phyloP scores from a whole-genome alignment of 768 basidiomycete genomes.

The Mycena alexandri region DNA sequence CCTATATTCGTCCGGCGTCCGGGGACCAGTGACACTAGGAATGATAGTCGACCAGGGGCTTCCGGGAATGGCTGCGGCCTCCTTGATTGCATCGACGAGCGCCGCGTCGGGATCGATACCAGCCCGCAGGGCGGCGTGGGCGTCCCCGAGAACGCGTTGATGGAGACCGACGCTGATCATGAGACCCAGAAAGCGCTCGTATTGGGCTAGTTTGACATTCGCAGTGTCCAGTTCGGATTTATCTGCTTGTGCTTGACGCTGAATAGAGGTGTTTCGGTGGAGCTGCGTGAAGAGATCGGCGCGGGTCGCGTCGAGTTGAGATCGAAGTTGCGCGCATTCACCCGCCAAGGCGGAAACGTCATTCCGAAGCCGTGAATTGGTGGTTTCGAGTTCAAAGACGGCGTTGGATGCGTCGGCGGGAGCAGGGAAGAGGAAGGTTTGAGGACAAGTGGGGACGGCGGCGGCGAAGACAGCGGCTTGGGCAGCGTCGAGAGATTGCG shows the following conservation, averaged over 20 bases:
- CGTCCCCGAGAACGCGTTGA: conserved; percentile 49
- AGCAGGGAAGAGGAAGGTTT: conserved; percentile 43
- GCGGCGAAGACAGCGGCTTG: conserved; percentile 32
- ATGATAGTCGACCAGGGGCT: conserved; percentile 60
- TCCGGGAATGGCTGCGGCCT: conserved; percentile 52
- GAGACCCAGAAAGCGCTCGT: conserved; percentile 39
- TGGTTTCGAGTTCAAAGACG: conserved; percentile 41
- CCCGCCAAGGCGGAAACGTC: conserved; percentile 25
- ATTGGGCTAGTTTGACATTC: conserved; percentile 38
- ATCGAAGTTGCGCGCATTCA: conserved; percentile 26
- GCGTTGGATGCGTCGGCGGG: conserved; percentile 37
- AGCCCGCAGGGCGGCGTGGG: conserved; percentile 45
- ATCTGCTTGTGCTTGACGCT: conserved; percentile 36
- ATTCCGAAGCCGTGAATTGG: conserved; percentile 28
- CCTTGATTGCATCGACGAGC: conserved; percentile 58
- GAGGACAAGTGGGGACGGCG: conserved; percentile 33
- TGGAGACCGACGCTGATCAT: conserved; percentile 53
- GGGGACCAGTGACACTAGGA: conserved; percentile 44
- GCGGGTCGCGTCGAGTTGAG: conserved; percentile 29
- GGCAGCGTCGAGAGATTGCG: conserved; percentile 38
- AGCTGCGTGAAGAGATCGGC: conserved; percentile 37
- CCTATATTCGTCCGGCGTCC: conserved; percentile 58
- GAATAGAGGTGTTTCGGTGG: conserved; percentile 24
- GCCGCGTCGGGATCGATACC: conserved; percentile 56
- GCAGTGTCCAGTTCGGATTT: conserved; percentile 35